These are phyloP conservation scores for Ceratobasidium theobromae DNA, from an alignment of 1,284 basidiomycete species.

Conservation along the genomic window DNA sequence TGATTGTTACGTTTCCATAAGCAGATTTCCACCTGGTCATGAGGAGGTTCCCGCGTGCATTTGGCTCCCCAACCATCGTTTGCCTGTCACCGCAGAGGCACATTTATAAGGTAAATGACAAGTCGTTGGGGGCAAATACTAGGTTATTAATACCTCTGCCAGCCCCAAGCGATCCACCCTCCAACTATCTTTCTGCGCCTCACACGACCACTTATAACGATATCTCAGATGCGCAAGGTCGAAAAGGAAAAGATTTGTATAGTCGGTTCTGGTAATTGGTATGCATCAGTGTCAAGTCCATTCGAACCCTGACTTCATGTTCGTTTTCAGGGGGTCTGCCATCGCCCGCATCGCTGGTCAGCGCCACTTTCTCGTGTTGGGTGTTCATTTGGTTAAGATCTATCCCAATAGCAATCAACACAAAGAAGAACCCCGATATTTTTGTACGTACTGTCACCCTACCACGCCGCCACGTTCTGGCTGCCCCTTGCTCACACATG, in stretches of 20 bases:
- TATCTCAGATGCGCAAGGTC: not conserved
- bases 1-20: no score
- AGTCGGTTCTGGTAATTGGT: constrained; percentile 48
- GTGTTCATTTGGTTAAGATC: constrained; percentile 7
- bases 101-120: no score
- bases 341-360: constrained; percentile 54
- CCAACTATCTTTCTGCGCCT: not conserved
- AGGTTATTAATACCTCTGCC: no score
- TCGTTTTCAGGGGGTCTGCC: constrained; percentile 52
- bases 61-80: no score
- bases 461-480: not conserved
- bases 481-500: not conserved
- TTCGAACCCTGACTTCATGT: not conserved
- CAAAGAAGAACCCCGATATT: constrained; percentile 45
- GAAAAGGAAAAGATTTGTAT: constrained; percentile 54
- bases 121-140: no score
- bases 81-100: no score
- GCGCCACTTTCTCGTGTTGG: not conserved
- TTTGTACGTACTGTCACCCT: constrained; percentile 44
- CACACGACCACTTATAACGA: not conserved
- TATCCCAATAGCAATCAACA: constrained; percentile 46
- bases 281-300: not conserved
- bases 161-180: not conserved
- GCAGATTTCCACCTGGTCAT: no score
- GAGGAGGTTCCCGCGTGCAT: no score